Evolutionary conservation across 495 filamentous ascomycete genomes (phyloP).

Genomic region (Annulohypoxylon maeteangense): DNA sequence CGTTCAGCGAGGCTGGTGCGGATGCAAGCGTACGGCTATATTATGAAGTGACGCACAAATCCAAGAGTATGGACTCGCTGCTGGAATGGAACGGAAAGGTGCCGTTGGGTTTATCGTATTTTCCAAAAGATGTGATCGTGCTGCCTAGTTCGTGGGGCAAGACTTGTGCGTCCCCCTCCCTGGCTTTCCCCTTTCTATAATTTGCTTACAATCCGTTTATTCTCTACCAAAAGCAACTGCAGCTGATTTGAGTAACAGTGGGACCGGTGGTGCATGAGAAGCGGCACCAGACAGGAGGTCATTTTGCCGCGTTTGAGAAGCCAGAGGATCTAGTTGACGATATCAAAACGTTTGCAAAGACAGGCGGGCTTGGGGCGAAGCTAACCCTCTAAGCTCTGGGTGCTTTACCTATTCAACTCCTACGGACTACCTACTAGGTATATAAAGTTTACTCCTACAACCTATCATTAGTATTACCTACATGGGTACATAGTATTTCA

Average conservation of each 20-base stretch:
- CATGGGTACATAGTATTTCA: too few relatives aligned
- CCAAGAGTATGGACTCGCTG: not conserved
- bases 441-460: too few relatives aligned
- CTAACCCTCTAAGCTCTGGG: not conserved
- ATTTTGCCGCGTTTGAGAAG: constrained; percentile 70
- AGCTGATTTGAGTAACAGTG: constrained; percentile 35
- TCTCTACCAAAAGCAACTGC: not conserved
- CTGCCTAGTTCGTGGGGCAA: constrained; percentile 63
- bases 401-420: not conserved
- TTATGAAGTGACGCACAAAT: not conserved
- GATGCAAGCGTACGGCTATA: constrained; percentile 66
- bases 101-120: constrained; percentile 57
- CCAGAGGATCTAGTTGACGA: constrained; percentile 66
- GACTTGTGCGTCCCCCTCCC: constrained; percentile 21
- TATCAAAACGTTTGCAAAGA: constrained; percentile 65
- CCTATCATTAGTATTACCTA: too few relatives aligned
- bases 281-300: constrained; percentile 65
- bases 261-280: constrained; percentile 66
- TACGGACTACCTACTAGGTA: too few relatives aligned
- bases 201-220: not conserved
- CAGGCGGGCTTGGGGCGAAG: constrained; percentile 36
- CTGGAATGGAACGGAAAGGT: constrained; percentile 8
- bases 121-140: constrained; percentile 63
- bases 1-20: constrained; percentile 64
- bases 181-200: not conserved